Percentiles rank a stretch among this genome's conserved stretches.
These are phyloP conservation scores for Beauveria sp. DNA, from an alignment of 2,329 filamentous ascomycete species.

Conservation along the genomic window DNA sequence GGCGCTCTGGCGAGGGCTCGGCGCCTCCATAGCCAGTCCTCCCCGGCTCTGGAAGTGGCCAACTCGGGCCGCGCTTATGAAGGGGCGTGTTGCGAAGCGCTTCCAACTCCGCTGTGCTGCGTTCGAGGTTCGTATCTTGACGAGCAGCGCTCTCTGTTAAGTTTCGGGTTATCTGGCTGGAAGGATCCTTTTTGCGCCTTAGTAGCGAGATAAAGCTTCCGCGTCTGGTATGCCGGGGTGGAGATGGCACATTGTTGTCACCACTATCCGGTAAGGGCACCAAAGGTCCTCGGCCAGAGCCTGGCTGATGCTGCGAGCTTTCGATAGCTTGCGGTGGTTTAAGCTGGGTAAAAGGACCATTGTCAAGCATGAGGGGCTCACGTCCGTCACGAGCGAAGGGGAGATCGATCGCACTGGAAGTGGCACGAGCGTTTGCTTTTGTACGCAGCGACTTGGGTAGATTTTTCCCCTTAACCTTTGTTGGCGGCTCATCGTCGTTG, in stretches of 20 bases:
- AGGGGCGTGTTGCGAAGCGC: conserved; percentile 32
- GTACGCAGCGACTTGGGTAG: conserved; percentile 21
- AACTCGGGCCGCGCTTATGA: conserved; percentile 24
- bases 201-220: conserved; percentile 52
- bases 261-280: conserved; percentile 17
- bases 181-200: conserved; percentile 51
- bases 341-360: conserved; percentile 38
- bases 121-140: conserved; percentile 55
- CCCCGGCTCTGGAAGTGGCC: conserved; percentile 26
- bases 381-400: conserved; percentile 41
- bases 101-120: conserved; percentile 46
- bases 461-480: not conserved
- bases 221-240: conserved; percentile 29
- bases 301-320: conserved; percentile 29
- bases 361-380: conserved; percentile 51
- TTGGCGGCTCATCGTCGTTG: conserved; percentile 36
- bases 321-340: conserved; percentile 5
- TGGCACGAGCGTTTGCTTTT: conserved; percentile 8
- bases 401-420: conserved; percentile 16
- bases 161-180: conserved; percentile 47
- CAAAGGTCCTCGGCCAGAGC: conserved; percentile 34
- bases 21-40: conserved; percentile 23
- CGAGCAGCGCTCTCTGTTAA: conserved; percentile 50
- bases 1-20: conserved; percentile 22
- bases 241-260: conserved; percentile 15